Conservation (phyloP, 139 green algal genomes). For the Coelastrella sp. region DNA sequence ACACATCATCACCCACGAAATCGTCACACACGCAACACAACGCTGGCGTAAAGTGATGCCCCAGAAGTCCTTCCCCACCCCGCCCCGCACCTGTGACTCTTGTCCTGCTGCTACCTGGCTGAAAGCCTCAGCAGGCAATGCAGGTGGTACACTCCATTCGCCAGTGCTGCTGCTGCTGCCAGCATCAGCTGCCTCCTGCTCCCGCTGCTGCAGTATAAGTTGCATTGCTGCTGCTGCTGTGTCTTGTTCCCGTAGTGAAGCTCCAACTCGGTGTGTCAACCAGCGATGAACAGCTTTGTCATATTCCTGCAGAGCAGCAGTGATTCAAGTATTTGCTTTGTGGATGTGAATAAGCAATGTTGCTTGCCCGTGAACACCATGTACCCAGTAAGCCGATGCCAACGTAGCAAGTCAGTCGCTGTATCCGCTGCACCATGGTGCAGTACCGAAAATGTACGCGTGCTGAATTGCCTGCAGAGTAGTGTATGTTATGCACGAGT, state of each 20-base stretch:
- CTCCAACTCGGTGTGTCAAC: not conserved
- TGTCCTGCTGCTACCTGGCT: not conserved
- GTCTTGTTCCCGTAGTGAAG: not conserved
- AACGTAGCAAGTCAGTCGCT: no score
- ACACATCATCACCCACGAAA: no score
- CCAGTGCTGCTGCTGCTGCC: no score
- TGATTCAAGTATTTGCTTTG: not conserved
- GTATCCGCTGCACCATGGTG: no score
- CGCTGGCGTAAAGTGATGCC: no score
- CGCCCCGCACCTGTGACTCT: not conserved
- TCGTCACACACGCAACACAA: no score
- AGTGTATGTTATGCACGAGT: no score
- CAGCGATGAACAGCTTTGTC: slow-evolving; percentile 22
- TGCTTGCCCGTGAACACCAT: no score
- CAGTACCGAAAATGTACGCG: no score
- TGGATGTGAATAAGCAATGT: no score
- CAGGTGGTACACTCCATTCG: not conserved
- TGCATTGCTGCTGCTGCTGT: slow-evolving; percentile 26
- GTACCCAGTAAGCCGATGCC: no score
- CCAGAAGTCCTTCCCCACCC: not conserved
- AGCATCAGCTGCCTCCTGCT: not conserved
- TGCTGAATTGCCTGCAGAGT: no score
- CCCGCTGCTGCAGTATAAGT: not conserved
- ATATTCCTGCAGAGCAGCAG: not conserved
- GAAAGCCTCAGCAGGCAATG: slow-evolving; percentile 11